Percentiles rank a stretch among this genome's conserved stretches.
Conservation (phyloP, 2,329 filamentous ascomycete genomes). For the Ceratocystiopsis sp. region DNA sequence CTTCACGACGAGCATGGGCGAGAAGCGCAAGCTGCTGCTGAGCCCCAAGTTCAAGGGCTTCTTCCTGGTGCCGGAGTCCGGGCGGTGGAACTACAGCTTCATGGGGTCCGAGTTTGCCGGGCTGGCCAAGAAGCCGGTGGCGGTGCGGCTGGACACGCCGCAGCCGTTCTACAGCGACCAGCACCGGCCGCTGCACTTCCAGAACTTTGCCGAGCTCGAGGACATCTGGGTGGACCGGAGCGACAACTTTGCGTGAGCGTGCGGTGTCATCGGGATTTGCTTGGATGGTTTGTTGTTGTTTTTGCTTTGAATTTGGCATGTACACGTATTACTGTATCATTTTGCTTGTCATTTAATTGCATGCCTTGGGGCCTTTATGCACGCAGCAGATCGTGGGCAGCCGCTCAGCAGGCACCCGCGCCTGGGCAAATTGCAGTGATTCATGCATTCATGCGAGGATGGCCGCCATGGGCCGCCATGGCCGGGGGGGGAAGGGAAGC, state of each 20-base stretch:
- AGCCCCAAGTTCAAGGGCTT: conserved; percentile 89
- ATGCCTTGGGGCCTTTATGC: too few species aligned
- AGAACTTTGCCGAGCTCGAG: conserved; percentile 92
- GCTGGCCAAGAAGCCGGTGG: conserved; percentile 78
- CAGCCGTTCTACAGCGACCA: conserved; percentile 79
- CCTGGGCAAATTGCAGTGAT: too few species aligned
- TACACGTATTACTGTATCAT: too few species aligned
- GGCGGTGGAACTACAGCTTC: conserved; percentile 96
- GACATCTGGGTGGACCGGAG: conserved; percentile 88
- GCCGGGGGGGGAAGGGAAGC: too few species aligned
- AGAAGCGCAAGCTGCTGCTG: conserved; percentile 86
- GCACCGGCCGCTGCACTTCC: conserved; percentile 88
- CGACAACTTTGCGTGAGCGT: conserved; percentile 67
- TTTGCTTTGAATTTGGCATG: too few species aligned
- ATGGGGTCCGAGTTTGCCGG: conserved; percentile 79
- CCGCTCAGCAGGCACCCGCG: too few species aligned
- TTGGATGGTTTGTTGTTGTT: too few species aligned
- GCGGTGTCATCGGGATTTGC: not conserved
- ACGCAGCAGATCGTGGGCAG: too few species aligned
- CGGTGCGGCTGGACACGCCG: conserved; percentile 88
- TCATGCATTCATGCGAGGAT: too few species aligned
- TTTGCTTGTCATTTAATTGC: too few species aligned
- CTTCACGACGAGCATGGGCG: conserved; percentile 80
- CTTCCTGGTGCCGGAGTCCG: conserved; percentile 85
- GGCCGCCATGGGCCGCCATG: too few species aligned